phyloP scores from a whole-genome alignment of 371 early-diverging fungal species.

The Nosema granulosis region DNA sequence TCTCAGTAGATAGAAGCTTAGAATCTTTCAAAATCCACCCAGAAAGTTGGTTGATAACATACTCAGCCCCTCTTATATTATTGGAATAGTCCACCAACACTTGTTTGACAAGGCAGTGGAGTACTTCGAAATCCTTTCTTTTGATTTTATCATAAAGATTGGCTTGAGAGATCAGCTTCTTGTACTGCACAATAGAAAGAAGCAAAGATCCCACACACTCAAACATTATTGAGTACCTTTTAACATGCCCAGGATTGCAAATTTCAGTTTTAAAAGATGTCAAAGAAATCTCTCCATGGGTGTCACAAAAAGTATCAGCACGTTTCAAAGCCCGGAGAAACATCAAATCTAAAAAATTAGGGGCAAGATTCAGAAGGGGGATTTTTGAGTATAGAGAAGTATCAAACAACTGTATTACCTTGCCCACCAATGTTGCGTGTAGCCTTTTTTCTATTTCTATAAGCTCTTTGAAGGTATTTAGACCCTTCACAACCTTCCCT shows the following conservation, averaged over 20 bases:
- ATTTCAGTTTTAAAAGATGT: conserved; percentile 35
- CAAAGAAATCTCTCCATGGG: neutral
- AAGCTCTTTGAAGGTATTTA: conserved; percentile 10
- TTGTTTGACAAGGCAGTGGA: conserved; percentile 40
- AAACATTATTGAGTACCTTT: conserved; percentile 29
- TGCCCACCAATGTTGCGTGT: conserved; percentile 22
- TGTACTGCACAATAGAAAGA: conserved; percentile 55
- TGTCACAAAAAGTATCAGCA: neutral
- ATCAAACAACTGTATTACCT: conserved; percentile 1
- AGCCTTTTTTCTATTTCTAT: conserved; percentile 24
- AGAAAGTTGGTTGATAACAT: conserved; percentile 26
- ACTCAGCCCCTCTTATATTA: conserved; percentile 22
- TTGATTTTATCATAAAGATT: conserved; percentile 27
- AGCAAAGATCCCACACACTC: conserved; percentile 48
- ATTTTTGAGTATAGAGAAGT: conserved; percentile 30
- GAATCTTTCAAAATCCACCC: conserved; percentile 55
- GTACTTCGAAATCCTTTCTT: conserved; percentile 42
- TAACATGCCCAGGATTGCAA: conserved; percentile 36
- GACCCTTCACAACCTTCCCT: neutral
- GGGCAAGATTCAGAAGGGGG: conserved; percentile 52
- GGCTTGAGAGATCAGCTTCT: conserved; percentile 13
- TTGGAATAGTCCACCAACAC: conserved; percentile 22
- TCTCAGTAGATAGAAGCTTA: conserved; percentile 25
- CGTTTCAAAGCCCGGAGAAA: conserved; percentile 35
- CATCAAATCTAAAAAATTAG: conserved; percentile 47